Evolutionary conservation across 2,329 filamentous ascomycete genomes (phyloP).

Genomic region (Drechslera avenae): DNA sequence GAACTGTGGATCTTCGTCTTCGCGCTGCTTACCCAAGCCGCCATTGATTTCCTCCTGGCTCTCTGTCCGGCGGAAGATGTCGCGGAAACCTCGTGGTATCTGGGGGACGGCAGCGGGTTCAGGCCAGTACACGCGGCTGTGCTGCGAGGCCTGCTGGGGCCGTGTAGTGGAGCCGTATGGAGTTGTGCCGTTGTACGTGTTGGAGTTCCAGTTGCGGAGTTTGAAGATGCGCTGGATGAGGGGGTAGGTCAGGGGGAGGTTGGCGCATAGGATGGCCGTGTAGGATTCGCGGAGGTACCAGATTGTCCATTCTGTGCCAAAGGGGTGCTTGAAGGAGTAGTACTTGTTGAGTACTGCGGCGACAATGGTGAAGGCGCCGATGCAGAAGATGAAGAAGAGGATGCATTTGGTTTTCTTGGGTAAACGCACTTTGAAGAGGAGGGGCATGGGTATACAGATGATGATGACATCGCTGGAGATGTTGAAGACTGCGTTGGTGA

Average conservation of each 20-base stretch:
- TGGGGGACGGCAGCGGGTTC: slow-evolving; percentile 14
- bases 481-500: slow-evolving; percentile 51
- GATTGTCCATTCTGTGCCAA: slow-evolving; percentile 61
- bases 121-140: slow-evolving; percentile 16
- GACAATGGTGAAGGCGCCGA: slow-evolving; percentile 60
- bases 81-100: slow-evolving; percentile 19
- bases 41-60: slow-evolving; percentile 31
- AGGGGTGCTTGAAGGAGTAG: slow-evolving; percentile 64
- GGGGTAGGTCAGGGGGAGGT: slow-evolving; percentile 65
- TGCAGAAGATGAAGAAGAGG: slow-evolving; percentile 60
- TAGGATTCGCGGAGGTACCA: slow-evolving; percentile 65
- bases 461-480: slow-evolving; percentile 55
- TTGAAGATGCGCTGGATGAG: slow-evolving; percentile 58
- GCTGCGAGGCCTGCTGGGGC: slow-evolving; percentile 2
- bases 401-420: slow-evolving; percentile 58
- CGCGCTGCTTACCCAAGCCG: slow-evolving; percentile 20
- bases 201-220: slow-evolving; percentile 38
- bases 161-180: slow-evolving; percentile 7
- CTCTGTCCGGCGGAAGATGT: slow-evolving; percentile 23
- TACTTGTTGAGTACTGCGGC: slow-evolving; percentile 66
- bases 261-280: slow-evolving; percentile 65
- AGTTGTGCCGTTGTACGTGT: slow-evolving; percentile 20
- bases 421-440: slow-evolving; percentile 52
- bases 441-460: slow-evolving; percentile 53
- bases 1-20: slow-evolving; percentile 23